These are phyloP conservation scores for Penicillium atrosanguineum DNA, from an alignment of 495 filamentous ascomycete genomes.

Conservation along the genomic window DNA sequence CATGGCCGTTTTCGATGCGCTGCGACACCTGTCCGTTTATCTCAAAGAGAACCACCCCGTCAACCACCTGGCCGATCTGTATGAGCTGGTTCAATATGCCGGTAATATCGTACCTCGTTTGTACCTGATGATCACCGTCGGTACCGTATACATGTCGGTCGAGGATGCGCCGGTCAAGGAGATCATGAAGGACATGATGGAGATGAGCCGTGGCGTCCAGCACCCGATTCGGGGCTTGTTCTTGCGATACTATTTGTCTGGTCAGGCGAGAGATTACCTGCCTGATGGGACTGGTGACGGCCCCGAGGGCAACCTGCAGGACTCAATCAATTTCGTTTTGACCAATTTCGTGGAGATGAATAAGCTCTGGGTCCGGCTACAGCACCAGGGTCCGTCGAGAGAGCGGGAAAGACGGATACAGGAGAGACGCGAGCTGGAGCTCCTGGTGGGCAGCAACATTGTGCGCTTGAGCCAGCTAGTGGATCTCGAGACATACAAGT, in stretches of 20 bases:
- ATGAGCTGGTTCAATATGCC: slow-evolving; percentile 98
- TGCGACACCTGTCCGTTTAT: slow-evolving; percentile 94
- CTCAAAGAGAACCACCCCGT: slow-evolving; percentile 95
- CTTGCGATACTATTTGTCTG: slow-evolving; percentile 90
- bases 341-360: slow-evolving; percentile 99
- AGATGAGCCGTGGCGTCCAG: slow-evolving; percentile 97
- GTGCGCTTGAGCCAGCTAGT: slow-evolving; percentile 94
- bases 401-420: slow-evolving; percentile 91
- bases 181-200: slow-evolving; percentile 99
- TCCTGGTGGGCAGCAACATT: slow-evolving; percentile 93
- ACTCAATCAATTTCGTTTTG: slow-evolving; percentile 94
- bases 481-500: slow-evolving; percentile 89
- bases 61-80: slow-evolving; percentile 96
- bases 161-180: slow-evolving; percentile 98
- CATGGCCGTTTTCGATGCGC: slow-evolving; percentile 97
- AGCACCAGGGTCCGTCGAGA: slow-evolving; percentile 95
- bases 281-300: slow-evolving; percentile 81
- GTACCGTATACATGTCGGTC: slow-evolving; percentile 98
- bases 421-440: slow-evolving; percentile 90
- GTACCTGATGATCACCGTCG: slow-evolving; percentile 98
- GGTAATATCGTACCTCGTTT: slow-evolving; percentile 96
- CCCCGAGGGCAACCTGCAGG: slow-evolving; percentile 91
- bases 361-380: slow-evolving; percentile 95
- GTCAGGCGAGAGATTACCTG: slow-evolving; percentile 86
- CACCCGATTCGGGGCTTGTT: slow-evolving; percentile 95